Percentiles rank a stretch among this genome's conserved stretches.
These are phyloP conservation scores for Stemphylium vesicarium DNA, from an alignment of 2,329 filamentous ascomycete genomes.

Conservation along the genomic window DNA sequence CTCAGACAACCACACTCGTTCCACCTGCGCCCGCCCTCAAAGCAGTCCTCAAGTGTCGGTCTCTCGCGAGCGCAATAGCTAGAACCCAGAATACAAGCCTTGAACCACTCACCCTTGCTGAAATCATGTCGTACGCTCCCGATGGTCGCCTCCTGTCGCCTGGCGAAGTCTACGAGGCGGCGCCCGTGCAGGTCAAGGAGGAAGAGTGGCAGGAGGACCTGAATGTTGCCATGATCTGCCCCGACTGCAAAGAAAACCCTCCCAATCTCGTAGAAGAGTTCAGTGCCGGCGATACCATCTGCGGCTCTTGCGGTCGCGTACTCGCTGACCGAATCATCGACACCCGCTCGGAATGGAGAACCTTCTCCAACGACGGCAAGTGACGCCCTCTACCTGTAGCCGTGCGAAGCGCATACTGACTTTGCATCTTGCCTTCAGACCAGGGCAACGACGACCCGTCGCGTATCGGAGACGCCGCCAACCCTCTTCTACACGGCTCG, in stretches of 20 bases:
- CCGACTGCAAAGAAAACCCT: conserved; percentile 88
- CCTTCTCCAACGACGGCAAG: conserved; percentile 87
- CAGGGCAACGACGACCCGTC: conserved; percentile 95
- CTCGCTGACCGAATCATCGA: conserved; percentile 92
- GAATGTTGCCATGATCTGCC: conserved; percentile 83
- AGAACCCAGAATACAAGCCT: conserved; percentile 17
- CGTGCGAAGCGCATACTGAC: conserved; percentile 2
- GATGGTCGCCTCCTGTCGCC: conserved; percentile 51
- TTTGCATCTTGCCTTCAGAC: conserved; percentile 49
- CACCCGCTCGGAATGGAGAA: conserved; percentile 96
- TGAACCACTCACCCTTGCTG: conserved; percentile 8
- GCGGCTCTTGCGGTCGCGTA: conserved; percentile 88
- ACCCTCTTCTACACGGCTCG: conserved; percentile 86
- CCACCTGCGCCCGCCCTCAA: conserved; percentile 21
- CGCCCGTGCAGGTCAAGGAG: conserved; percentile 39
- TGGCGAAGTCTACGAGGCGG: conserved; percentile 53
- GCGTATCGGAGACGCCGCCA: conserved; percentile 93
- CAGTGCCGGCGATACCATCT: conserved; percentile 90
- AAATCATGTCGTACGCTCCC: conserved; percentile 42
- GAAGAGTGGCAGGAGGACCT: conserved; percentile 79
- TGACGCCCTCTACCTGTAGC: background rate
- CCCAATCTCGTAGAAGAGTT: conserved; percentile 94
- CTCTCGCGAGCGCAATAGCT: conserved; percentile 22
- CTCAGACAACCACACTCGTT: conserved; percentile 27
- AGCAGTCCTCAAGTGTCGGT: conserved; percentile 19